Conservation (phyloP, 129 eudicot genomes). For the Solidago caesia region DNA sequence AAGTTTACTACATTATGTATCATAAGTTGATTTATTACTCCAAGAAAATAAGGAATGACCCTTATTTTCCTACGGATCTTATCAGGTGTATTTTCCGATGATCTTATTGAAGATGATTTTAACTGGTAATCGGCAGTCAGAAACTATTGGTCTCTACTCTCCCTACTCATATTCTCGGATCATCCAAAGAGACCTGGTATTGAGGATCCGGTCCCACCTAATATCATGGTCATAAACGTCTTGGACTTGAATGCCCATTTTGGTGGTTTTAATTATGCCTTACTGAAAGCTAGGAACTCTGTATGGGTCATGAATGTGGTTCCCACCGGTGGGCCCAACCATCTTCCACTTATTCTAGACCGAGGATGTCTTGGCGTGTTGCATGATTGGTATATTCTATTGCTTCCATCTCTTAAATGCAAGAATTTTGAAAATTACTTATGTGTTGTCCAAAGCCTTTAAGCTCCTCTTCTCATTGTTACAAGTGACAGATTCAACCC, state of each 20-base stretch:
- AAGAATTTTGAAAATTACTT: neutral
- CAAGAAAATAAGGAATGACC: neutral
- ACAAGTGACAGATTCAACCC: neutral
- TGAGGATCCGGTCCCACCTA: conserved; percentile 97
- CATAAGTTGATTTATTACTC: neutral
- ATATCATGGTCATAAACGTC: conserved; percentile 92
- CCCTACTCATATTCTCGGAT: conserved; percentile 94
- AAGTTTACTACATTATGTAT: neutral
- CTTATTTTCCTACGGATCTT: conserved; percentile 14
- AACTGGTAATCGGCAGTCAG: conserved; percentile 73
- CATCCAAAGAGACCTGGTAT: conserved; percentile 98
- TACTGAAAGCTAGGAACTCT: conserved; percentile 80
- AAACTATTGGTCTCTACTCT: conserved; percentile 87
- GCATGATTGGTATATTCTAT: conserved; percentile 79
- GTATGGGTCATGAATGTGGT: conserved; percentile 99
- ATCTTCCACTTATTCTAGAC: conserved; percentile 81
- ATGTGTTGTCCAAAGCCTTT: neutral
- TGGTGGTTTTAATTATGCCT: conserved; percentile 89
- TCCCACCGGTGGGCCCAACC: conserved; percentile 70
- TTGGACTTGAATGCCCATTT: conserved; percentile 94
- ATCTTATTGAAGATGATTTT: conserved; percentile 61
- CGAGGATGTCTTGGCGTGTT: conserved; percentile 87
- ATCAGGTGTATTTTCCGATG: conserved; percentile 71
- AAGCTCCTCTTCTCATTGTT: neutral
- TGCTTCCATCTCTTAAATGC: neutral